phyloP scores from a whole-genome alignment of 306 rosid genomes.

The Lablab purpureus region DNA sequence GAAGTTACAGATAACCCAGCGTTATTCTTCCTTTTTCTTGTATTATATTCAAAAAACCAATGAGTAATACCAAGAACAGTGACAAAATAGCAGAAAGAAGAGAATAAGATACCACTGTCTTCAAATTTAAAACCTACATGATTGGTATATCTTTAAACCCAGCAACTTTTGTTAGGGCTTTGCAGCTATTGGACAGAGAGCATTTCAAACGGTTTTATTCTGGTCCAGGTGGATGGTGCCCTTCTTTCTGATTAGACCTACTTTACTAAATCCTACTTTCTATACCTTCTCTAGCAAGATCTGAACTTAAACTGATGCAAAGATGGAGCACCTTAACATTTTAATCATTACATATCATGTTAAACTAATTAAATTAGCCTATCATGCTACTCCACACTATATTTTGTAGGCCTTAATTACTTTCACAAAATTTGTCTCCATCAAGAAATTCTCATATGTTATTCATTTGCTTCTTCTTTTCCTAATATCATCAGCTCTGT shows the following conservation, averaged over 20 bases:
- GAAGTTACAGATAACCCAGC: too few species aligned
- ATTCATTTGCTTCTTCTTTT: conserved; percentile 27
- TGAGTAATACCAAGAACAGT: not conserved
- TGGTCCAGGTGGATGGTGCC: conserved; percentile 51
- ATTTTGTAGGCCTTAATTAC: conserved; percentile 39
- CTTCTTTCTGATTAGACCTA: conserved; percentile 47
- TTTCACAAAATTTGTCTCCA: conserved; percentile 59
- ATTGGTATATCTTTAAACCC: conserved; percentile 42
- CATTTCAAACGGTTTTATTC: conserved; percentile 40
- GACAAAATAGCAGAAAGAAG: not conserved
- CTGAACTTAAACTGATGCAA: conserved; percentile 42
- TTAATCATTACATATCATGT: conserved; percentile 51
- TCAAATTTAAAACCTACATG: conserved; percentile 35
- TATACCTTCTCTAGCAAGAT: conserved; percentile 51
- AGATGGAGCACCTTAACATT: conserved; percentile 46
- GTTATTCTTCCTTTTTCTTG: too few species aligned
- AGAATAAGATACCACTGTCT: conserved; percentile 22
- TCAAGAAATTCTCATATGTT: conserved; percentile 43
- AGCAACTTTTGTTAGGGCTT: conserved; percentile 37
- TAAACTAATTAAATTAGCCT: conserved; percentile 45
- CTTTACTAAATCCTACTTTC: conserved; percentile 53
- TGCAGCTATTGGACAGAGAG: conserved; percentile 48
- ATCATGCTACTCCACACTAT: conserved; percentile 45
- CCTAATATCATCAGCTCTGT: not conserved
- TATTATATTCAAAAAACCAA: not conserved